Evolutionary conservation across 2,329 filamentous ascomycete genomes (phyloP), one percentile per base, ranked within the genome.

Genomic region (Furcasterigmium sp.): DNA sequence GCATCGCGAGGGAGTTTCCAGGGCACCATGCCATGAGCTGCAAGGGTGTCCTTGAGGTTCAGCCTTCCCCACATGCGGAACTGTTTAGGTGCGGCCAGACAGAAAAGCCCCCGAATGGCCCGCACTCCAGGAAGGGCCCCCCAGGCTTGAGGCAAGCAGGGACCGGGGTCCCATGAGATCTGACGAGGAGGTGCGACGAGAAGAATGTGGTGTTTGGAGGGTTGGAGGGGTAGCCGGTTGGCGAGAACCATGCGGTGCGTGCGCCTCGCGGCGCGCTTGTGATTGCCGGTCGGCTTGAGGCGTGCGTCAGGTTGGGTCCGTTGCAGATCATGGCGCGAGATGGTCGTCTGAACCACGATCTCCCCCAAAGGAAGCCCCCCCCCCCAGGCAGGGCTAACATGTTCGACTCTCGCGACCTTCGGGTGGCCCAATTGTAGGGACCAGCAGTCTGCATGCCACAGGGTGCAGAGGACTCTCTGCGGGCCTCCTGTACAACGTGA

Each of bases 301-400:
- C 48, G 50, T 56, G 61, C 61, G 54, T 63, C 58, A 63, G 58
- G 56, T 58, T 60, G 53, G 42, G 57, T 49, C 54, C 54, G 54
- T 56, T 51, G 58, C 54, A 59, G 58, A 62, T 61, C 58, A 61
- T 62, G 58, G 63, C 59, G 62, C 62, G 56, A 64, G 58, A 61
- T 57, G 53, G 51, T 60, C 63, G 60, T 64, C 63, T 65, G 62
- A 63, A 67, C 59, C 59, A 56, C 58, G 59, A 65, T 67, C 60
- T 57, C 56, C 62, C n/a, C 47, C 61, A 61, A 58, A 61, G 63
- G 52, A 53, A 49, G 45, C 39, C 50, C 50, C 51, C 46, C 48
- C 53, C 14, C 14, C 23, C 23, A 11, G 48, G 53, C 52, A 53
- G 55, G 51, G 48, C 48, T 52, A 46, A 43, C 47, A 48, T 47